A percentile compares a stretch with the other conserved stretches of the same genome.
Evolutionary conservation across 2,329 filamentous ascomycete species (phyloP).

Genomic region (Zymoseptoria ardabiliae): DNA sequence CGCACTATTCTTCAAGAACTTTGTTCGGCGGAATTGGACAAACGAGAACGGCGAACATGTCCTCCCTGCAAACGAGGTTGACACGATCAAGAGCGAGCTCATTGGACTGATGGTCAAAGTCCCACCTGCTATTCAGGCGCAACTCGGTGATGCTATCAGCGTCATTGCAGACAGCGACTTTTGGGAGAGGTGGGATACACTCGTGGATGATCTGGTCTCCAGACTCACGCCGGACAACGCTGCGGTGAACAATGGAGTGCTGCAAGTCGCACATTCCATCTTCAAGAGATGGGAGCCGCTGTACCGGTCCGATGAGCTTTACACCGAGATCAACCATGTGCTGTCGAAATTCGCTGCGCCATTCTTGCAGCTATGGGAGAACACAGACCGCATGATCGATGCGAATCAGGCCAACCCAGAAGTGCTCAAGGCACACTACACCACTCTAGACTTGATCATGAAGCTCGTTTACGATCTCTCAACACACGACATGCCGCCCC

Average conservation of each 20-base stretch:
- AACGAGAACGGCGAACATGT: conserved; percentile 94
- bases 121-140: conserved; percentile 77
- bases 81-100: conserved; percentile 86
- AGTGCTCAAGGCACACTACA: conserved; percentile 68
- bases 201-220: conserved; percentile 85
- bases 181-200: conserved; percentile 91
- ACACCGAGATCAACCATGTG: conserved; percentile 94
- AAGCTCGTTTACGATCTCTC: conserved; percentile 95
- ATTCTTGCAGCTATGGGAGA: conserved; percentile 72
- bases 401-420: conserved; percentile 69
- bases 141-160: conserved; percentile 93
- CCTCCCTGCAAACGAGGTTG: conserved; percentile 72
- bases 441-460: conserved; percentile 77
- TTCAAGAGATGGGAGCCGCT: conserved; percentile 93
- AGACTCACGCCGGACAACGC: conserved; percentile 75
- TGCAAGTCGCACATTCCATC: conserved; percentile 96
- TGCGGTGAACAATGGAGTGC: conserved; percentile 82
- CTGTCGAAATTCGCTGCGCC: conserved; percentile 74
- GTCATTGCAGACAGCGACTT: conserved; percentile 98
- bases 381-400: conserved; percentile 62
- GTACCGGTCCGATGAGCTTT: conserved; percentile 87
- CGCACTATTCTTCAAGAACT: conserved; percentile 97
- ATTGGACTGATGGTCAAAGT: conserved; percentile 95
- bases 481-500: conserved; percentile 90
- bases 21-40: conserved; percentile 88